Conservation (phyloP, 352 stramenopile species). For the Globisporangium solare region DNA sequence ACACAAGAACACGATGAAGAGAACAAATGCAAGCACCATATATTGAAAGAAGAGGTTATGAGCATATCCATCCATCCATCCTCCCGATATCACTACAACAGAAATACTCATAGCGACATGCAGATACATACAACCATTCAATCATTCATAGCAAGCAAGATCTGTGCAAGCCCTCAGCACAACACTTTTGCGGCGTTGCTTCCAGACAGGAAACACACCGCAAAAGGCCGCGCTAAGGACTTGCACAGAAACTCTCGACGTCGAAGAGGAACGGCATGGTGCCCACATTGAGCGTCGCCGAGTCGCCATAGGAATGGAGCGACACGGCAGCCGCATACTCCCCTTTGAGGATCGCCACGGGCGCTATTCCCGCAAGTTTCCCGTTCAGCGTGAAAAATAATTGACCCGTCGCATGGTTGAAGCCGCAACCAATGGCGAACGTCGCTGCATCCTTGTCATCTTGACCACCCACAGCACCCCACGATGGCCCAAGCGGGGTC, state of each 20-base stretch:
- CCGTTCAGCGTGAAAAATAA: slow-evolving; percentile 85
- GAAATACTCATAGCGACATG: slow-evolving; percentile 7
- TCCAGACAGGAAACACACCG: background rate
- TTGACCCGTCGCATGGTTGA: slow-evolving; percentile 43
- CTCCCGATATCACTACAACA: background rate
- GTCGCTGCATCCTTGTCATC: slow-evolving; percentile 20
- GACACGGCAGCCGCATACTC: slow-evolving; percentile 74
- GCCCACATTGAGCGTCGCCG: slow-evolving; percentile 68
- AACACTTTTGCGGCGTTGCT: background rate
- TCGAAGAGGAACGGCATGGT: slow-evolving; percentile 71
- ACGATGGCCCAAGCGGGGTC: slow-evolving; percentile 63
- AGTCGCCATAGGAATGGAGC: slow-evolving; percentile 71
- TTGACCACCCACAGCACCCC: slow-evolving; percentile 33
- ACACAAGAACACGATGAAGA: too few species aligned
- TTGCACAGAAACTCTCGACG: slow-evolving; percentile 88
- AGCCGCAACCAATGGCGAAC: slow-evolving; percentile 67
- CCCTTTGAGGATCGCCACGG: slow-evolving; percentile 38
- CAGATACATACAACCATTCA: slow-evolving; percentile 6
- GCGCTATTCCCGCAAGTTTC: slow-evolving; percentile 43
- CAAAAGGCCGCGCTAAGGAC: slow-evolving; percentile 38
- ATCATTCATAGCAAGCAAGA: slow-evolving; percentile 5
- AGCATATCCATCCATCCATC: background rate
- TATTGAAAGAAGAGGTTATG: background rate
- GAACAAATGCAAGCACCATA: background rate
- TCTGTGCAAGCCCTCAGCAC: slow-evolving; percentile 53